These are phyloP conservation scores for Allium sativum DNA, from an alignment of 106 monocot species.

Conservation along the genomic window DNA sequence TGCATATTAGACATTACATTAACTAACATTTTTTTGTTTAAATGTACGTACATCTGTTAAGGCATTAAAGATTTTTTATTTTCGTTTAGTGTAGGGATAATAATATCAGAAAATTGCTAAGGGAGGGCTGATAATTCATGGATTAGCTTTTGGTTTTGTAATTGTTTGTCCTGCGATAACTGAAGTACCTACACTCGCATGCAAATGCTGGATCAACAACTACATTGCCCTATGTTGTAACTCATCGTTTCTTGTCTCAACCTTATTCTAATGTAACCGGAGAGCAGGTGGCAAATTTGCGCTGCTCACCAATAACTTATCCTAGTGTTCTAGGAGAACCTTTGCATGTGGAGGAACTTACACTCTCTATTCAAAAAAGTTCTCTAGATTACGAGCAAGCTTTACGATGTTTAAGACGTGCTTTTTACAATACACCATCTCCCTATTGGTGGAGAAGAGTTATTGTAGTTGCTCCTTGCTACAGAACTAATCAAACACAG, in stretches of 20 bases:
- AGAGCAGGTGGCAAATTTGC: constrained; percentile 60
- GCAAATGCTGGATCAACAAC: constrained; percentile 98
- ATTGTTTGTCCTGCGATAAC: too few relatives aligned
- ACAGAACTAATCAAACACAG: constrained; percentile 48
- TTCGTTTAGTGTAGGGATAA: too few relatives aligned
- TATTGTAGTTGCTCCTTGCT: constrained; percentile 85
- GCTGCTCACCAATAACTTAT: constrained; percentile 94
- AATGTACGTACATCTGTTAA: too few relatives aligned
- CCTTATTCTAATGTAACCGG: constrained; percentile 58
- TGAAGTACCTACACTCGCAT: too few relatives aligned
- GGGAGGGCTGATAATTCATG: too few relatives aligned
- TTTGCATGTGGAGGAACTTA: constrained; percentile 95
- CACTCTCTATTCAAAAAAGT: constrained; percentile 64
- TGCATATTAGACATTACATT: too few relatives aligned
- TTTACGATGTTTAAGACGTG: constrained; percentile 89
- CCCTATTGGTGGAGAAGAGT: constrained; percentile 99
- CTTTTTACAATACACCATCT: constrained; percentile 75
- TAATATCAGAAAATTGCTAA: too few relatives aligned
- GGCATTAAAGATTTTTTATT: too few relatives aligned
- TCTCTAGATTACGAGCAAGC: constrained; percentile 96
- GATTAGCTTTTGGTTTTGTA: too few relatives aligned
- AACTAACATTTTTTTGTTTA: too few relatives aligned
- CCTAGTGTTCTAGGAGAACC: constrained; percentile 97
- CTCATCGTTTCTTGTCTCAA: constrained; percentile 75
- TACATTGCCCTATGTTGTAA: constrained; percentile 91